A percentile compares a stretch with the other conserved stretches of the same genome.
These are phyloP conservation scores for Boletus sp. DNA, from an alignment of 1,284 basidiomycete genomes.

Conservation along the genomic window DNA sequence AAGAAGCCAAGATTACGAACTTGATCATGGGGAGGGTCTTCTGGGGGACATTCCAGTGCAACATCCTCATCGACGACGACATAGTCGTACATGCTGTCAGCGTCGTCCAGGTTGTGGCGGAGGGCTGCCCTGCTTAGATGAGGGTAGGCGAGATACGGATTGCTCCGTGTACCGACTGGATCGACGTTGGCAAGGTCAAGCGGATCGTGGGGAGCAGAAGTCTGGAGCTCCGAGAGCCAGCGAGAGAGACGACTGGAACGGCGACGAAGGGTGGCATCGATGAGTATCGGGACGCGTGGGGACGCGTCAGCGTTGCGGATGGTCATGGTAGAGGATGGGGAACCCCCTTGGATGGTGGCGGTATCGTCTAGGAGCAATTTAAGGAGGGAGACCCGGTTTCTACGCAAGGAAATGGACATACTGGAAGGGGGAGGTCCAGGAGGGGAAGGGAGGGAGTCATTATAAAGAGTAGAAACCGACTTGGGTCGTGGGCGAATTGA, in stretches of 20 bases:
- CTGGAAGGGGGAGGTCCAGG: constrained; percentile 14
- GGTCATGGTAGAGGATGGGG: constrained; percentile 38
- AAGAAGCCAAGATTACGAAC: constrained; percentile 26
- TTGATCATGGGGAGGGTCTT: constrained; percentile 14
- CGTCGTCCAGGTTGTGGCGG: constrained; percentile 34
- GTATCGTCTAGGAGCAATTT: constrained; percentile 20
- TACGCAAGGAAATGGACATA: constrained; percentile 26
- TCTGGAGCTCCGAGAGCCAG: constrained; percentile 70
- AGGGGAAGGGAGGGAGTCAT: constrained; percentile 22
- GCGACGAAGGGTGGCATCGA: constrained; percentile 38
- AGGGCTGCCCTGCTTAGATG: constrained; percentile 44
- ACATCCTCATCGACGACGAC: constrained; percentile 49
- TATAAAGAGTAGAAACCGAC: constrained; percentile 22
- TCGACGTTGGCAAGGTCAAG: constrained; percentile 32
- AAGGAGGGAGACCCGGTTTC: constrained; percentile 4
- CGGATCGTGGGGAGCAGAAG: constrained; percentile 23
- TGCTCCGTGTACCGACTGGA: constrained; percentile 40
- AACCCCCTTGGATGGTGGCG: constrained; percentile 19
- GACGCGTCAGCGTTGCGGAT: constrained; percentile 37
- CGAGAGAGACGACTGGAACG: constrained; percentile 66
- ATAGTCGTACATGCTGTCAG: constrained; percentile 56
- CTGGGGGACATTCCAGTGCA: constrained; percentile 31
- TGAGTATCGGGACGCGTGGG: constrained; percentile 14
- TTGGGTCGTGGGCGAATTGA: constrained; percentile 15
- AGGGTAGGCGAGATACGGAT: constrained; percentile 60